These are phyloP conservation scores for Phytopythium mirpurense DNA, from an alignment of 352 stramenopile species.

Conservation along the genomic window DNA sequence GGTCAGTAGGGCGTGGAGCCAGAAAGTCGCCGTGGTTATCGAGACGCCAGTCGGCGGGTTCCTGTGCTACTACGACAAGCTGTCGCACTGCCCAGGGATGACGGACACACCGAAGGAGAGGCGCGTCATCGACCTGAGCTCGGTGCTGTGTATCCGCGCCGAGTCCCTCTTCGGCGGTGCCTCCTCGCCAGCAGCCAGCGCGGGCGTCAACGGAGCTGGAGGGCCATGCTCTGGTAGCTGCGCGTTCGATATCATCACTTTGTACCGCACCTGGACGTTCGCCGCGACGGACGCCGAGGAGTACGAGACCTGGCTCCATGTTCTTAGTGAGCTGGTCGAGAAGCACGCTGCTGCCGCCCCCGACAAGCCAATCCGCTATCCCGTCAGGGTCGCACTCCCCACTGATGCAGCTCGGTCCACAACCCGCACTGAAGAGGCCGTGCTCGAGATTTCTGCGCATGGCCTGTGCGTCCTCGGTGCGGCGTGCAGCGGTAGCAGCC, in stretches of 20 bases:
- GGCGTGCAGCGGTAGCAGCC: not conserved
- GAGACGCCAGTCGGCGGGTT: slow-evolving; percentile 61
- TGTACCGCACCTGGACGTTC: slow-evolving; percentile 77
- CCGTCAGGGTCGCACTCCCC: slow-evolving; percentile 26
- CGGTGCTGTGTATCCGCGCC: slow-evolving; percentile 57
- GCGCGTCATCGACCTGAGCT: slow-evolving; percentile 59
- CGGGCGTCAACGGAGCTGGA: slow-evolving; percentile 2
- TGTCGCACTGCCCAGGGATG: slow-evolving; percentile 51
- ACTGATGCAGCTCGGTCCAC: slow-evolving; percentile 24
- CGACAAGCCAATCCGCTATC: slow-evolving; percentile 39
- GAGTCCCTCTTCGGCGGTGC: slow-evolving; percentile 23
- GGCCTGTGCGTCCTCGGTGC: slow-evolving; percentile 39
- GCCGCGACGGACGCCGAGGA: slow-evolving; percentile 34
- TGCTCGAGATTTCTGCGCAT: slow-evolving; percentile 52
- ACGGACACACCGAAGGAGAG: slow-evolving; percentile 47
- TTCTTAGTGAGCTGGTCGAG: slow-evolving; percentile 50
- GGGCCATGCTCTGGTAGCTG: slow-evolving; percentile 10
- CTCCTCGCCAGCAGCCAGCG: not conserved
- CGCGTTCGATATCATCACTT: slow-evolving; percentile 65
- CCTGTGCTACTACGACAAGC: slow-evolving; percentile 73
- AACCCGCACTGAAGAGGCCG: slow-evolving; percentile 32
- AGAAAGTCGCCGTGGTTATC: slow-evolving; percentile 47
- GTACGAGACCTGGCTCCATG: slow-evolving; percentile 54
- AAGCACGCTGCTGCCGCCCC: slow-evolving; percentile 47
- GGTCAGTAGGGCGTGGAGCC: slow-evolving; percentile 49